Evolutionary conservation across 768 basidiomycete genomes (phyloP).

Genomic region (Flagelloscypha sp.): DNA sequence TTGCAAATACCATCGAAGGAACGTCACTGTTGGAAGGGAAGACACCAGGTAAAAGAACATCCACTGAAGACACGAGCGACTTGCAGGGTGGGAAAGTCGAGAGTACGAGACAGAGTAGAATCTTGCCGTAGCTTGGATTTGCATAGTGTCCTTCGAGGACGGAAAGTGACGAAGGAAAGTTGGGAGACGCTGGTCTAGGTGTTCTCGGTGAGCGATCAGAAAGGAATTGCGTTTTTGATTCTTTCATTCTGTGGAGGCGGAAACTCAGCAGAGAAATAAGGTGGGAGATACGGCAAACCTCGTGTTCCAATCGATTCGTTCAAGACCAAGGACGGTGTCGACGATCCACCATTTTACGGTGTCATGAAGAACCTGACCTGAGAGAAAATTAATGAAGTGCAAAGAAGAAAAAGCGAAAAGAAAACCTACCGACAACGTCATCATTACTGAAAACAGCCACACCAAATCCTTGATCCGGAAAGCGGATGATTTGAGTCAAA

Average conservation of each 20-base stretch:
- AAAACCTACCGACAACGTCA: constrained; percentile 13
- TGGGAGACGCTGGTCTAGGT: constrained; percentile 10
- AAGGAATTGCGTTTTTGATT: background rate
- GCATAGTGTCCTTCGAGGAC: constrained; percentile 16
- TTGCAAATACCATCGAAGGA: constrained; percentile 17
- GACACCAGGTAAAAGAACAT: constrained; percentile 15
- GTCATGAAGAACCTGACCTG: constrained; percentile 12
- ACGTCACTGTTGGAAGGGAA: constrained; percentile 9
- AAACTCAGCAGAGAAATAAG: background rate
- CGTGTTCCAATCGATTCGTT: constrained; percentile 19
- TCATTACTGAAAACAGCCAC: constrained; percentile 22
- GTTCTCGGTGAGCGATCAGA: constrained; percentile 10
- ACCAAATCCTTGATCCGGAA: constrained; percentile 14
- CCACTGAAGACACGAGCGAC: constrained; percentile 2
- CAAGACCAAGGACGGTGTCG: constrained; percentile 15
- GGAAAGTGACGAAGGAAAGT: constrained; percentile 7
- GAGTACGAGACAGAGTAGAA: constrained; percentile 19
- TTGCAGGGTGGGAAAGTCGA: constrained; percentile 9
- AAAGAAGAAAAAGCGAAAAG: no score
- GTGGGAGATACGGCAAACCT: constrained; percentile 10
- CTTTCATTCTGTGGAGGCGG: background rate
- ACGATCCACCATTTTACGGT: constrained; percentile 19
- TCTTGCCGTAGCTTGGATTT: constrained; percentile 15
- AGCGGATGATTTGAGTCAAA: constrained; percentile 13
- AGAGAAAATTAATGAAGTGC: no score